phyloP scores from a whole-genome alignment of 1,284 basidiomycete species.

The Irpex lacteus region DNA sequence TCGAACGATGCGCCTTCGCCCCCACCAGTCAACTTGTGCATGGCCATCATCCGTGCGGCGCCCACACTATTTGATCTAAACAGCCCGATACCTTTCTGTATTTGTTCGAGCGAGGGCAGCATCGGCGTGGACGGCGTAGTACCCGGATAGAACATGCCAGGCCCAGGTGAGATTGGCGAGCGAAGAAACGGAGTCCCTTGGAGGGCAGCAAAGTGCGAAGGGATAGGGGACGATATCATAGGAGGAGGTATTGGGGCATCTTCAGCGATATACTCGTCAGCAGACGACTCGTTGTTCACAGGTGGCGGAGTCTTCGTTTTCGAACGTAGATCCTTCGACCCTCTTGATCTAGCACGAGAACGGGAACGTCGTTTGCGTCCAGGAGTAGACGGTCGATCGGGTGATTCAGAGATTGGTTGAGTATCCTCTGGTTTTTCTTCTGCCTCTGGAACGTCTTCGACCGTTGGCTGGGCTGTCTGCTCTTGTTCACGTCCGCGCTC shows the following conservation, averaged over 20 bases:
- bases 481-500: constrained; percentile 2
- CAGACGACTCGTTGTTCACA: constrained; percentile 55
- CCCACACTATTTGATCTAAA: constrained; percentile 78
- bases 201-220: constrained; percentile 53
- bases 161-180: constrained; percentile 47
- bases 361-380: constrained; percentile 62
- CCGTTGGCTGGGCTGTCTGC: not conserved
- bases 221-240: constrained; percentile 57
- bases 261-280: constrained; percentile 54
- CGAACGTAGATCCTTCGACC: constrained; percentile 64
- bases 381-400: constrained; percentile 21
- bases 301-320: constrained; percentile 39
- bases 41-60: constrained; percentile 61
- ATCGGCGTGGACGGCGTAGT: constrained; percentile 66
- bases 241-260: constrained; percentile 44
- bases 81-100: constrained; percentile 51
- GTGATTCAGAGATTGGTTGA: constrained; percentile 23
- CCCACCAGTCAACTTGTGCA: constrained; percentile 72
- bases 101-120: constrained; percentile 63
- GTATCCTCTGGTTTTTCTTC: constrained; percentile 26
- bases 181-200: constrained; percentile 49
- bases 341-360: constrained; percentile 71
- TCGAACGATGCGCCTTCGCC: constrained; percentile 58
- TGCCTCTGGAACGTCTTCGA: constrained; percentile 15
- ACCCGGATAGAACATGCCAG: constrained; percentile 54